Conservation (phyloP, 1,284 basidiomycete species). For the Heterobasidion parviporum region DNA sequence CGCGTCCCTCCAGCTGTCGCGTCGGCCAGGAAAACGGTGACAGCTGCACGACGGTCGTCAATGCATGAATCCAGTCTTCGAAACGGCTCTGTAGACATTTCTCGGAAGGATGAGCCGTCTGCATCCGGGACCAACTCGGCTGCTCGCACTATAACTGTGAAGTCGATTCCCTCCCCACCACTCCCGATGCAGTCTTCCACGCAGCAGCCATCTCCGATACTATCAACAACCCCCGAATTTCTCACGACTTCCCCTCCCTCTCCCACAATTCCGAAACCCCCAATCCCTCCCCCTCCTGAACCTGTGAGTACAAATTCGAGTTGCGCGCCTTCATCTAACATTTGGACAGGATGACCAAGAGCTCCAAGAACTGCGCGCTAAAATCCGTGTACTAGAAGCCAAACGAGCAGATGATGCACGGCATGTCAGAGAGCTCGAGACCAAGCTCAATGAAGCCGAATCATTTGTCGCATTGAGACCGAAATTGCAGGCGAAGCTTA, state of each 20-base stretch:
- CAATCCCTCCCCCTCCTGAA: conserved; percentile 5
- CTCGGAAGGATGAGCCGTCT: conserved; percentile 3
- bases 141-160: conserved; percentile 6
- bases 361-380: conserved; percentile 76
- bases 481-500: conserved; percentile 85
- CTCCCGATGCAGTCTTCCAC: background rate
- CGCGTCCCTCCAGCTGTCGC: conserved; percentile 26
- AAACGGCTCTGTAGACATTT: background rate
- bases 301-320: conserved; percentile 1
- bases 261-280: background rate
- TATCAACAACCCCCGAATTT: background rate
- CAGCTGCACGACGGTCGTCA: conserved; percentile 16
- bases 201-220: background rate
- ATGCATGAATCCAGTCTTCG: conserved; percentile 9
- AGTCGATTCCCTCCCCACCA: conserved; percentile 3
- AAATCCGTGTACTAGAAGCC: conserved; percentile 79
- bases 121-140: conserved; percentile 1
- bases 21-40: conserved; percentile 19
- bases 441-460: conserved; percentile 75
- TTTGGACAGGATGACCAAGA: conserved; percentile 43
- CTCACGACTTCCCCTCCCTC: background rate
- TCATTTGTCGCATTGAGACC: conserved; percentile 79
- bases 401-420: conserved; percentile 83
- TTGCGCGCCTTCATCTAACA: background rate
- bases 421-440: conserved; percentile 80